Base-by-base conservation (phyloP, 2,329 filamentous ascomycete genomes). In the Neonectria sp. region DNA sequence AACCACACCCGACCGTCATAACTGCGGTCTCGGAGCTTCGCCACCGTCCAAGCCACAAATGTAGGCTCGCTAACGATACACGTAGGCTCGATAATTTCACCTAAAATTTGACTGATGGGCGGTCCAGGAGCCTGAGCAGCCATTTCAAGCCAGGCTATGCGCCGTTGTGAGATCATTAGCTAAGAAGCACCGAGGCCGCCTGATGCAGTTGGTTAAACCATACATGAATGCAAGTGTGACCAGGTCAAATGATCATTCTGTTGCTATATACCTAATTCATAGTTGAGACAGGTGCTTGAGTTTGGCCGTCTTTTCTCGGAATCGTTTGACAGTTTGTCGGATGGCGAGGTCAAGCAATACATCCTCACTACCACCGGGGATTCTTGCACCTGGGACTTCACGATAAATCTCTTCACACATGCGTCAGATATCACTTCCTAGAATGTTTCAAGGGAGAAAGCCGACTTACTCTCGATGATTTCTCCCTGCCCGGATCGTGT, bases 401-500 rank as follows among this genome's bases (percentile, higher is more conserved):
- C 80, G 73, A 35, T 77, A 77, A 5, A 77, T 74, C 49, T 75
- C 73, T 75, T 57, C 4, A 29, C 25, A 13, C 37, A 15, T 29
- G 9, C 9, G 24, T 57, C 17, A 48, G 55, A n/a, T 17, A 65
- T 33, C 31, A 24, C 3, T 8, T 4, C 5, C n/a, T 13, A 21
- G 5, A 29, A 29, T 11, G 12, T 49, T 8, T 53, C 11, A 75
- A 31, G 55, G 8, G 55, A 67, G 60, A 21, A 61, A 21, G 55
- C 46, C 60, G 51, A 88, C 88, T 85, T 82, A 88, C 91, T 88
- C 79, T 94, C 92, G 35, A 89, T 86, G 69, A 93, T 81, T 79
- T 93, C 91, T 24, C 93, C 93, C 78, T 92, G 89, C 0, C 93
- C 92, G 13, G 85, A 87, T 68, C 86, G 86, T 0, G 92, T 93